These are phyloP conservation scores for Neurospora sp. DNA, from an alignment of 495 filamentous ascomycete species.

Conservation along the genomic window DNA sequence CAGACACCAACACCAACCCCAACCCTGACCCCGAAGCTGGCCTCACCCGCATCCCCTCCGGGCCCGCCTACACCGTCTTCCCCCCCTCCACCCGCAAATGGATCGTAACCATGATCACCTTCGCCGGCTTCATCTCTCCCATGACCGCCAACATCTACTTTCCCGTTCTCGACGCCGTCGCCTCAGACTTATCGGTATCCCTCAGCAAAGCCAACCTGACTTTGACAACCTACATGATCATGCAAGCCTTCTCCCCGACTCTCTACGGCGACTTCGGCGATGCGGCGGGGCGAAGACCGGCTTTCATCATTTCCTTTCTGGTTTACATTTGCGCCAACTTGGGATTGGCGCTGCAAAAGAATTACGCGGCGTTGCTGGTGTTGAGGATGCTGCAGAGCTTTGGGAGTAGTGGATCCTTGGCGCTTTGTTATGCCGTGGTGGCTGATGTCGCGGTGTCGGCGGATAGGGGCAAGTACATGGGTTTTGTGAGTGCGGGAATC, in stretches of 20 bases:
- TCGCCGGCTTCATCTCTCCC: slow-evolving; percentile 59
- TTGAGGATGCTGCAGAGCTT: slow-evolving; percentile 54
- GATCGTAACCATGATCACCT: slow-evolving; percentile 56
- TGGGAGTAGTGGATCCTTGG: slow-evolving; percentile 37
- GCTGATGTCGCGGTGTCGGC: slow-evolving; percentile 50
- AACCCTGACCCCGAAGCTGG: slow-evolving; percentile 13
- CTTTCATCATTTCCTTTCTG: slow-evolving; percentile 46
- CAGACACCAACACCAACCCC: neutral
- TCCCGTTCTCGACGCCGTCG: slow-evolving; percentile 52
- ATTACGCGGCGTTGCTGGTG: slow-evolving; percentile 50
- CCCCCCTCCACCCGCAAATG: slow-evolving; percentile 43
- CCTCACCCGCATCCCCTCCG: slow-evolving; percentile 26
- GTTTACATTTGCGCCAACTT: slow-evolving; percentile 55
- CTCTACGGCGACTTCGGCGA: slow-evolving; percentile 54
- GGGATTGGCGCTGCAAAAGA: slow-evolving; percentile 50
- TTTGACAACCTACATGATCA: slow-evolving; percentile 54
- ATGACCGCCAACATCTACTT: slow-evolving; percentile 76
- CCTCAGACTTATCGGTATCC: slow-evolving; percentile 45
- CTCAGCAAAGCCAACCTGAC: slow-evolving; percentile 57
- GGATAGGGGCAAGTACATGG: slow-evolving; percentile 53
- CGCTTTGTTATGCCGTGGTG: slow-evolving; percentile 50
- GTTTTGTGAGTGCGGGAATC: slow-evolving; percentile 39
- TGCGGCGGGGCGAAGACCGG: slow-evolving; percentile 45
- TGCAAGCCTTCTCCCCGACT: slow-evolving; percentile 49
- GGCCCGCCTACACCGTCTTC: slow-evolving; percentile 47